These are phyloP conservation scores for Thoreauomyces humboldtii DNA, from an alignment of 192 early-diverging fungal species.

Conservation along the genomic window DNA sequence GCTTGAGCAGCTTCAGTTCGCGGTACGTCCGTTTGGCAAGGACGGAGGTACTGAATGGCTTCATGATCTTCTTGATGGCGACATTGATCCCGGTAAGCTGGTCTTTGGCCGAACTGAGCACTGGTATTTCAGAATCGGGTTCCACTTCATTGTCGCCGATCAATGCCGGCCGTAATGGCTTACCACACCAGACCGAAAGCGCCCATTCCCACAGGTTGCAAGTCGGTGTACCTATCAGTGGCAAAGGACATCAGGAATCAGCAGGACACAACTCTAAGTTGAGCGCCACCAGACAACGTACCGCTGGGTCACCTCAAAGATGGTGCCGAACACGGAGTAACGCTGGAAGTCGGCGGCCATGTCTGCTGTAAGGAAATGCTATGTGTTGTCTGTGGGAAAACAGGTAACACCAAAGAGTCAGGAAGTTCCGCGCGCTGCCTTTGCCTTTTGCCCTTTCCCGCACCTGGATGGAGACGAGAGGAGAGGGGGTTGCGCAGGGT, in stretches of 20 bases:
- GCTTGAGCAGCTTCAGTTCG: conserved; percentile 90
- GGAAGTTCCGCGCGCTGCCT: too few species aligned
- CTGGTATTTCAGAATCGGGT: too few species aligned
- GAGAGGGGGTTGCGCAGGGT: too few species aligned
- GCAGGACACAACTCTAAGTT: neutral
- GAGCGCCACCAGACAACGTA: neutral
- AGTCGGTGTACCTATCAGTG: conserved; percentile 72
- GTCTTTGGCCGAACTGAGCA: conserved; percentile 80
- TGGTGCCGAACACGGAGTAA: conserved; percentile 38
- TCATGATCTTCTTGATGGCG: conserved; percentile 97
- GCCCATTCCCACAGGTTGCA: conserved; percentile 95
- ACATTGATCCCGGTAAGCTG: conserved; percentile 77
- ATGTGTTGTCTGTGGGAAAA: too few species aligned
- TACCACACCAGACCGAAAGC: conserved; percentile 98
- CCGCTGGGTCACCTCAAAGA: conserved; percentile 39
- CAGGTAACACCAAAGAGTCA: too few species aligned
- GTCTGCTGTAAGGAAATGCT: neutral
- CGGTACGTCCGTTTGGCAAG: conserved; percentile 93
- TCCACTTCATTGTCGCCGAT: too few species aligned
- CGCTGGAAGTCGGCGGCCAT: conserved; percentile 33
- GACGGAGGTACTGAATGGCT: conserved; percentile 88
- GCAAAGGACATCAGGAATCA: neutral
- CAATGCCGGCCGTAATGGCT: too few species aligned
- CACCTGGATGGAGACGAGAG: too few species aligned
- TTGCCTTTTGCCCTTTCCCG: too few species aligned